A percentile compares a stretch with the other conserved stretches of the same genome.
Conservation (phyloP, 2,329 filamentous ascomycete species). For the Trichoderma endophyticum region DNA sequence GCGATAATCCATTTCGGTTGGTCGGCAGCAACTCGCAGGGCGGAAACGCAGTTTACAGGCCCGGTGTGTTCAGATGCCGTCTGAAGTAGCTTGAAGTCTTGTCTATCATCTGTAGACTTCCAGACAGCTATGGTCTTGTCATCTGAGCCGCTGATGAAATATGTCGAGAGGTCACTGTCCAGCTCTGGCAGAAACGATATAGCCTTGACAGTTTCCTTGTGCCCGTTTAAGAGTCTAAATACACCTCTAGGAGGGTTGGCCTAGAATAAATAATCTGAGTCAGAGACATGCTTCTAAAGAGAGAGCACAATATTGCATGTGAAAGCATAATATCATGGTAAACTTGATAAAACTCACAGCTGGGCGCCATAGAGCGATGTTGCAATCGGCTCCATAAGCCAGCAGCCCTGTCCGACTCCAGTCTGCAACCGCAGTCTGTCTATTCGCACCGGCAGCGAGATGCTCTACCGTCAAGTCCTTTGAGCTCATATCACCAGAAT, state of each 20-base stretch:
- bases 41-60: slow-evolving; percentile 68
- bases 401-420: slow-evolving; percentile 74
- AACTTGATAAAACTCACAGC: slow-evolving; percentile 50
- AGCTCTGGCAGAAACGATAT: slow-evolving; percentile 68
- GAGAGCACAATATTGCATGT: not conserved
- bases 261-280: slow-evolving; percentile 27
- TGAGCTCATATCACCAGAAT: slow-evolving; percentile 27
- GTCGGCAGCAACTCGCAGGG: slow-evolving; percentile 32
- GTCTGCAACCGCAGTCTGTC: slow-evolving; percentile 84
- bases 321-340: not conserved
- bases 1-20: slow-evolving; percentile 53
- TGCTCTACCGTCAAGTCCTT: slow-evolving; percentile 44
- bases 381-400: slow-evolving; percentile 85
- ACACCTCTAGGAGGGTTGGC: slow-evolving; percentile 53
- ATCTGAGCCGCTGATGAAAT: slow-evolving; percentile 76
- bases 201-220: slow-evolving; percentile 76
- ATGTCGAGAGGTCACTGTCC: slow-evolving; percentile 44
- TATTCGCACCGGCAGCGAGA: slow-evolving; percentile 80
- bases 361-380: slow-evolving; percentile 85
- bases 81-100: slow-evolving; percentile 44
- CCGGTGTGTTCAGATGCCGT: slow-evolving; percentile 63
- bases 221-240: slow-evolving; percentile 65
- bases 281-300: not conserved
- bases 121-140: slow-evolving; percentile 78
- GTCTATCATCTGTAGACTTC: slow-evolving; percentile 38